Base-by-base conservation (phyloP, 345 rosid species). In the Citrus medica region DNA sequence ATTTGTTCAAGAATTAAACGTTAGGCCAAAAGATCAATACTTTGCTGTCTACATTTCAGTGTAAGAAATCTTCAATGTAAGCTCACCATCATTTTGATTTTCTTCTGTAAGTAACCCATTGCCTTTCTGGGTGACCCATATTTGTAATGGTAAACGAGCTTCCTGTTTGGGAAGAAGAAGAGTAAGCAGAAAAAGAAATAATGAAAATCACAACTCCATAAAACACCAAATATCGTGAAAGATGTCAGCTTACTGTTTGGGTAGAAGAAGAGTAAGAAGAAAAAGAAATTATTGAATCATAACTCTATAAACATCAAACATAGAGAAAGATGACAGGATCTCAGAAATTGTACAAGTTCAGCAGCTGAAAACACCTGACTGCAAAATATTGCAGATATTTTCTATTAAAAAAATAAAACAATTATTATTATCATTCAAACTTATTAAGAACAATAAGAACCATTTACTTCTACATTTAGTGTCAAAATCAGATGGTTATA, bases 111-210 rank as follows among this genome's bases (percentile, higher is more conserved):
- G 86, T 81, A 94, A 83, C 67, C 98, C 97, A 70, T 89, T 91
- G 84, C 86, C 85, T 64, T 91, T 91, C 84, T 90, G 94, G 80
- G 85, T 79, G 76, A 88, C 91, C 98, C 99, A 96, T 83, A 96
- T 80, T 76, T 94, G 94, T 53, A 96, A 76, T 7, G 99, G 97
- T 76, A 89, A 83, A 74, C 97, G 97, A 80, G 85, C 89, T 82
- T 91, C 97, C 99, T 96, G 92, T 82, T 78, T 82, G 22, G 22
- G 22, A 53, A 53, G 58, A 37, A 37, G 40, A 51, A 51, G 56
- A 51, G 21, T 4, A 51, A 42, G 14, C 56, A 51, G 48, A 16
- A 16, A 51, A 51, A 51, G 77, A 9, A 82, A 37, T 69, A 17
- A 35, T 32, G 28, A 64, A 58, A 71, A 32, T 35, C 48, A 56